phyloP scores from a whole-genome alignment of 169 alveolate genomes.

The Plasmodium malariae region DNA sequence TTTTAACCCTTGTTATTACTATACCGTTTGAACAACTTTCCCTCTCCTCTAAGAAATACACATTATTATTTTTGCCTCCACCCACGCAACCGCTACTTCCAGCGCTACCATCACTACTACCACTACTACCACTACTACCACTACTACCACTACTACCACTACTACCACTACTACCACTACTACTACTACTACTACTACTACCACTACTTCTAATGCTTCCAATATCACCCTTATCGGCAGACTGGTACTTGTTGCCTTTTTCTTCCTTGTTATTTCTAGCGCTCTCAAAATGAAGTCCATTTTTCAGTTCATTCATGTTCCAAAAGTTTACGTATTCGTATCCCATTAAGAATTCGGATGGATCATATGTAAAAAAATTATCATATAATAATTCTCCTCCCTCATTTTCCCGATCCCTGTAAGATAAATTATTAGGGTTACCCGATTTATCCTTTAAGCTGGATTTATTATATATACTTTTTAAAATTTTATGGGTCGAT shows the following conservation, averaged over 20 bases:
- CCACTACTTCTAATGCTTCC: background rate
- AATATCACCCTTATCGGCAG: background rate
- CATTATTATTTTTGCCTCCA: background rate
- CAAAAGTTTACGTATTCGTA: conserved; percentile 45
- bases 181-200: background rate
- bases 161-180: background rate
- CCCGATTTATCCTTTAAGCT: background rate
- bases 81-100: background rate
- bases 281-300: no score
- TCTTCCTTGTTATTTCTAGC: background rate
- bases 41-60: background rate
- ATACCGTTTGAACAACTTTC: background rate
- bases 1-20: conserved; percentile 43
- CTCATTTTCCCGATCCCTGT: background rate
- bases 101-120: background rate
- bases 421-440: background rate
- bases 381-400: background rate
- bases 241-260: background rate
- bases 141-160: background rate
- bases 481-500: conserved; percentile 74
- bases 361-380: conserved; percentile 44
- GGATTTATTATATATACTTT: conserved; percentile 13
- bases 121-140: background rate
- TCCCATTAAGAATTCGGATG: conserved; percentile 63
- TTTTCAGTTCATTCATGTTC: background rate